Evolutionary conservation across 2,329 filamentous ascomycete species (phyloP).

Genomic region (Myriosclerotinia scirpicola): DNA sequence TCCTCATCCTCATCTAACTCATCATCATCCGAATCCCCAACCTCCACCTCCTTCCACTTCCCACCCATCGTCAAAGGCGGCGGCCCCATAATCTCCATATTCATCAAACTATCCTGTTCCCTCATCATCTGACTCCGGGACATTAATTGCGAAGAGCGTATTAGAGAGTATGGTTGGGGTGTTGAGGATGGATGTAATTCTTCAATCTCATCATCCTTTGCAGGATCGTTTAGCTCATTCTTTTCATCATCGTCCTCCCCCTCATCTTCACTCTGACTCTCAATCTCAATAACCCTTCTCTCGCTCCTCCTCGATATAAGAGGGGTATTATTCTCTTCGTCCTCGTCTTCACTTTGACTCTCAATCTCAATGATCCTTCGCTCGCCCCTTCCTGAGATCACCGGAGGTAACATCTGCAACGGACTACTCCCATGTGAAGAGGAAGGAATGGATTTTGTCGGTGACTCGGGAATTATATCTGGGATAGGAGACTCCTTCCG

Average conservation of each 20-base stretch:
- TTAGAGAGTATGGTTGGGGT: constrained; percentile 12
- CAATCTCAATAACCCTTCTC: background rate
- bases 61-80: background rate
- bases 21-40: constrained; percentile 1
- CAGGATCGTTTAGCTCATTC: background rate
- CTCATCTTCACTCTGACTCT: background rate
- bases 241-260: background rate
- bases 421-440: background rate
- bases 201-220: background rate
- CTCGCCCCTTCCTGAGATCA: background rate
- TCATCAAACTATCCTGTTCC: constrained; percentile 22
- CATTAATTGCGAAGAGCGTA: constrained; percentile 15
- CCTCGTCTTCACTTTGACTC: background rate
- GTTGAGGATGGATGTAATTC: background rate
- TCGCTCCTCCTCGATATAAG: background rate
- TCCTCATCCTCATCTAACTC: background rate
- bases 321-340: background rate
- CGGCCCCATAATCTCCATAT: constrained; percentile 13
- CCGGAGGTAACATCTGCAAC: background rate
- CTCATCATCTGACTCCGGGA: constrained; percentile 16
- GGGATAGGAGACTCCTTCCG: constrained; percentile 16
- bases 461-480: constrained; percentile 37
- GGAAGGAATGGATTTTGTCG: constrained; percentile 28
- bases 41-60: background rate
- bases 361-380: background rate